A percentile compares a stretch with the other conserved stretches of the same genome.
Evolutionary conservation across 139 green algal species (phyloP).

Genomic region (Coelastrella sp.): DNA sequence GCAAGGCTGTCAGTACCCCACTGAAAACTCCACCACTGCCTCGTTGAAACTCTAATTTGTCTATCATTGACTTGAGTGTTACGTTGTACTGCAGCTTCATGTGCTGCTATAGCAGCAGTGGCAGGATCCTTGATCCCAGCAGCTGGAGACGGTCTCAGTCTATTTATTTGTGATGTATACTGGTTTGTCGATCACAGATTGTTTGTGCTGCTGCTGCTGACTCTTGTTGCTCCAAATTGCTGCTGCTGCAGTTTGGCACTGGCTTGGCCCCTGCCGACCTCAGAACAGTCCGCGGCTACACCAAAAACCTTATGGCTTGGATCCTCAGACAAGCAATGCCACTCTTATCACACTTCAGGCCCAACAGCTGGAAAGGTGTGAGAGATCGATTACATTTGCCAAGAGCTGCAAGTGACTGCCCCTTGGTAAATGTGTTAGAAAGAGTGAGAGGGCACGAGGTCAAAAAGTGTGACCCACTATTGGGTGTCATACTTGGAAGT

Average conservation of each 20-base stretch:
- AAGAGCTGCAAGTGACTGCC: background rate
- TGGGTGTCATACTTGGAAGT: background rate
- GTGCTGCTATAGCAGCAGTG: no score
- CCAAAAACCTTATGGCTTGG: background rate
- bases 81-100: no score
- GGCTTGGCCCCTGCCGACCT: background rate
- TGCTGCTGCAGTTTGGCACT: background rate
- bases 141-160: no score
- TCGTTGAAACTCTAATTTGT: no score
- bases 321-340: background rate
- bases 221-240: no score
- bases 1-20: no score
- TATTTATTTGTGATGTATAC: no score
- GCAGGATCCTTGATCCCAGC: no score
- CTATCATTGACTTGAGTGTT: no score
- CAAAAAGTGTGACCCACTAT: background rate
- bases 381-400: background rate
- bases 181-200: no score
- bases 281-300: background rate
- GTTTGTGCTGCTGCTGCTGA: no score
- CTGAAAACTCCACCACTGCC: no score
- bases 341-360: background rate
- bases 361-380: background rate
- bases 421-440: background rate
- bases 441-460: background rate